Conservation (phyloP, 306 rosid species). For the Quercus engelmannii region DNA sequence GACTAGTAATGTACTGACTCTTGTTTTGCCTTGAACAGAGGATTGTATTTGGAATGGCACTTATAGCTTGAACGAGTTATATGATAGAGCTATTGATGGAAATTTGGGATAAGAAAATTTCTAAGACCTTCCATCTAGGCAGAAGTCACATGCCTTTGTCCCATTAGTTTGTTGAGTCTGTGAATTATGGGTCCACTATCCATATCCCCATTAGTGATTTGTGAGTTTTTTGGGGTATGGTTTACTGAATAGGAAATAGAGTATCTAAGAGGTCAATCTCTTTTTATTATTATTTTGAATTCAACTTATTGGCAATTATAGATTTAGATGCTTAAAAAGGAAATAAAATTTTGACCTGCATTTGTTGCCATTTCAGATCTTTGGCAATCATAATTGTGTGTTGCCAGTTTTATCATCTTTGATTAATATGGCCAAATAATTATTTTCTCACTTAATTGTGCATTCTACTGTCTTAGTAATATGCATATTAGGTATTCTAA, state of each 20-base stretch:
- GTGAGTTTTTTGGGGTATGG: background rate
- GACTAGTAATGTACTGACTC: background rate
- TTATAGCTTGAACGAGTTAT: background rate
- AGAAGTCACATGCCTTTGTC: slow-evolving; percentile 1
- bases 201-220: background rate
- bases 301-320: too few relatives aligned
- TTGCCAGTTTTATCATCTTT: background rate
- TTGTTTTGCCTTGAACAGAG: background rate
- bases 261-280: background rate
- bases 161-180: background rate
- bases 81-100: background rate
- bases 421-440: background rate
- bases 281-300: background rate
- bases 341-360: background rate
- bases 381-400: background rate
- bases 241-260: background rate
- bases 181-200: background rate
- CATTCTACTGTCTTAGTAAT: background rate
- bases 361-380: background rate
- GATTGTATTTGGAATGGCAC: background rate
- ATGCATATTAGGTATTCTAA: background rate
- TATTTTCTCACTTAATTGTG: background rate
- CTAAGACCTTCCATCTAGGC: background rate
- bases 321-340: background rate
- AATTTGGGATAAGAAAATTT: background rate